Evolutionary conservation across 805 yeast genomes (phyloP).

Genomic region (Zygosaccharomyces bailii): DNA sequence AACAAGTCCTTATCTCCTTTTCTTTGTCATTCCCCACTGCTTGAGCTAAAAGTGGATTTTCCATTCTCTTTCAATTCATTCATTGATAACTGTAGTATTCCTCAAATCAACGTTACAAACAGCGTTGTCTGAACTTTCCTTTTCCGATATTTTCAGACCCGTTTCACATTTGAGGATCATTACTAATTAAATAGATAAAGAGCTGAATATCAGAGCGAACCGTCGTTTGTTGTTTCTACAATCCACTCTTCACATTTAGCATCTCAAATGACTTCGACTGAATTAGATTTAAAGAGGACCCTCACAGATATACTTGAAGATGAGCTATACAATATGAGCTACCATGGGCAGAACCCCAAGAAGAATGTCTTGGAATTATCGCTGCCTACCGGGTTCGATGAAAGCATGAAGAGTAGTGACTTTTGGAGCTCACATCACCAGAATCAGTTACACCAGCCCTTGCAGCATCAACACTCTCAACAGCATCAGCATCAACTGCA

Average conservation of each 20-base stretch:
- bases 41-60: not conserved
- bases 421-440: slow-evolving; percentile 4
- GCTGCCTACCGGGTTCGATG: slow-evolving; percentile 13
- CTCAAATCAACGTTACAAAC: not conserved
- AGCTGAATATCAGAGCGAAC: slow-evolving; percentile 4
- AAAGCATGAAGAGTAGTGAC: slow-evolving; percentile 7
- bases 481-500: slow-evolving; percentile 3
- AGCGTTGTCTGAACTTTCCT: not conserved
- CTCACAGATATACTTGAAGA: slow-evolving; percentile 36
- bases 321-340: slow-evolving; percentile 29
- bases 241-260: not conserved
- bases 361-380: slow-evolving; percentile 15
- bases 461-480: slow-evolving; percentile 2
- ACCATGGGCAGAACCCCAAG: slow-evolving; percentile 12
- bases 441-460: slow-evolving; percentile 2
- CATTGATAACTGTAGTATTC: not conserved
- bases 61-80: not conserved
- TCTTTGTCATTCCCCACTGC: not conserved
- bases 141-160: not conserved
- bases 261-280: slow-evolving; percentile 17
- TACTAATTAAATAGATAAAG: slow-evolving; percentile 9
- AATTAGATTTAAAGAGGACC: slow-evolving; percentile 26
- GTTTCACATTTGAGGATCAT: slow-evolving; percentile 6
- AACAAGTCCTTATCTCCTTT: not conserved
- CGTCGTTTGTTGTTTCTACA: not conserved